Conservation (phyloP, 148 eudicot species). For the Dysphania ambrosioides region DNA sequence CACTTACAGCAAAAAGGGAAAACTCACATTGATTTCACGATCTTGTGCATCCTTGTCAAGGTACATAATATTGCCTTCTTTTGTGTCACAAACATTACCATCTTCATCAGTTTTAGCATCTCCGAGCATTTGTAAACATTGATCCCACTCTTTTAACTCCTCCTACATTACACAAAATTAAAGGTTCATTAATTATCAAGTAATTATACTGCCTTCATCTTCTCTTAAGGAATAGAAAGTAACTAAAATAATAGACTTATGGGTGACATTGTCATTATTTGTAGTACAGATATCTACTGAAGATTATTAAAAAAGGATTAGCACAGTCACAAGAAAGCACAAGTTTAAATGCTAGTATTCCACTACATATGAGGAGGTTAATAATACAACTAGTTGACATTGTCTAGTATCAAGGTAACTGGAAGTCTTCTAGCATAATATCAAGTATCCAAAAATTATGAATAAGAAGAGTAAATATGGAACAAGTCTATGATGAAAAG, state of each 20-base stretch:
- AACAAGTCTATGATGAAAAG: not conserved
- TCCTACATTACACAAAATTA: constrained; percentile 43
- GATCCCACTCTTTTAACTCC: constrained; percentile 98
- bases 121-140: constrained; percentile 91
- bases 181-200: not conserved
- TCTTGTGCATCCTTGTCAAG: constrained; percentile 88
- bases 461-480: not conserved
- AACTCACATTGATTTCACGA: constrained; percentile 84
- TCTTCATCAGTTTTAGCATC: constrained; percentile 88
- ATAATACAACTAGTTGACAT: not conserved
- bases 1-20: constrained; percentile 14
- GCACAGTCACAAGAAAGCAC: not conserved
- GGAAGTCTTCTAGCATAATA: not conserved
- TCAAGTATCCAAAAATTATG: not conserved
- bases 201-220: not conserved
- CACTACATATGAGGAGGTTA: not conserved
- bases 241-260: not conserved
- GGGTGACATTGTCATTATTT: too few relatives aligned
- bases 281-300: not conserved
- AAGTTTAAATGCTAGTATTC: not conserved
- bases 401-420: not conserved
- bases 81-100: constrained; percentile 65
- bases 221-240: not conserved
- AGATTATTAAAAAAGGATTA: not conserved
- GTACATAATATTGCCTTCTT: constrained; percentile 67